phyloP scores from a whole-genome alignment of 2,329 filamentous ascomycete genomes.

The Sclerotinia spermophila region DNA sequence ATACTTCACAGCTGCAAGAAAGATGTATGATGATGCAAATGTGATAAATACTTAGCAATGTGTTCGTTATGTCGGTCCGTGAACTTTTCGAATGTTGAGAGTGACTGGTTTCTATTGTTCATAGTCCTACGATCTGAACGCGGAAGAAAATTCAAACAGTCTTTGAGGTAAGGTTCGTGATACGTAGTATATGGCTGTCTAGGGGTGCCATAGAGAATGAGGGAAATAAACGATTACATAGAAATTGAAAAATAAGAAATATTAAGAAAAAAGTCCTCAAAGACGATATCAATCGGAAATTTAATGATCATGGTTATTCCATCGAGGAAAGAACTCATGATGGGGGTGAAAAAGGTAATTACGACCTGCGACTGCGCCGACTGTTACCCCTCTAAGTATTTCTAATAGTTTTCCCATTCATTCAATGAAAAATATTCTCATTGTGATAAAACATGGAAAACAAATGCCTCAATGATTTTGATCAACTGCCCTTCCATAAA shows the following conservation, averaged over 20 bases:
- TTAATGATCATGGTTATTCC: not conserved
- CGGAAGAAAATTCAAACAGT: not conserved
- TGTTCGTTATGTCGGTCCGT: not conserved
- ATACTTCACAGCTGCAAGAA: constrained; percentile 1
- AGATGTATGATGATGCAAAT: constrained; percentile 13
- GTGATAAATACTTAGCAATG: not conserved
- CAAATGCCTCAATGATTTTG: not conserved
- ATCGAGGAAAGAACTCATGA: constrained; percentile 11
- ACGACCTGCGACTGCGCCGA: constrained; percentile 8
- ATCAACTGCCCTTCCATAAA: not conserved
- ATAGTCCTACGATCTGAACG: not conserved
- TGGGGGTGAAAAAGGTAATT: not conserved
- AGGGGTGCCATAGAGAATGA: constrained; percentile 8
- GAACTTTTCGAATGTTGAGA: not conserved
- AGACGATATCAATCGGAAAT: not conserved
- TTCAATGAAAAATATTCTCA: not conserved
- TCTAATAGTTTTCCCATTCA: not conserved
- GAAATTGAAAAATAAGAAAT: not conserved
- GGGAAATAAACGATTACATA: not conserved
- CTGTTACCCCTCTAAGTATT: not conserved
- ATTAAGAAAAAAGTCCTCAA: not conserved
- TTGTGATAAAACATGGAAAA: not conserved
- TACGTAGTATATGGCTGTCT: constrained; percentile 9
- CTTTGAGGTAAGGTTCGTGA: constrained; percentile 11
- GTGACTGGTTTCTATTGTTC: constrained; percentile 2